These are phyloP conservation scores for Pyrenochaeta sp. DNA, from an alignment of 2,329 filamentous ascomycete species.

Conservation along the genomic window DNA sequence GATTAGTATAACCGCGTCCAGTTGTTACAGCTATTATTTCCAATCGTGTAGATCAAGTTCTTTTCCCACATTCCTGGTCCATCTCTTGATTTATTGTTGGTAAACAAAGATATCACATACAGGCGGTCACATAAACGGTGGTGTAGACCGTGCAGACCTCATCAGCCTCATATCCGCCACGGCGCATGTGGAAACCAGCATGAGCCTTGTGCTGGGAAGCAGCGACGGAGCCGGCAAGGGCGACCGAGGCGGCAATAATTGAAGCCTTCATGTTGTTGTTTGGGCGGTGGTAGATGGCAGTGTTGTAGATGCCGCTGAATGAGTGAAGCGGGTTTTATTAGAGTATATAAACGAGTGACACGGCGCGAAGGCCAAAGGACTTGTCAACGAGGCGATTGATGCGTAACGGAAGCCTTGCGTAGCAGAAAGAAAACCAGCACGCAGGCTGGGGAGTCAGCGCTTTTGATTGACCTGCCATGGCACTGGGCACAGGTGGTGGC, in stretches of 20 bases:
- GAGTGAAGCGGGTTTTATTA: conserved; percentile 76
- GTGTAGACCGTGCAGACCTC: conserved; percentile 80
- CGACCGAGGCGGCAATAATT: conserved; percentile 68
- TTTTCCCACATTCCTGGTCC: neutral
- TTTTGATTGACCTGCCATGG: conserved; percentile 41
- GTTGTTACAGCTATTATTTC: too few relatives aligned
- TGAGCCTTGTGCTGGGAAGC: conserved; percentile 71
- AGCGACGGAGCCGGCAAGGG: conserved; percentile 61
- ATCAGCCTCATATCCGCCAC: conserved; percentile 54
- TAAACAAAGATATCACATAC: conserved; percentile 55
- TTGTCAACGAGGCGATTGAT: conserved; percentile 43
- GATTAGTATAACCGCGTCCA: conserved; percentile 15
- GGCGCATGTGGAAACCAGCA: conserved; percentile 63
- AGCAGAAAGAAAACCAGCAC: conserved; percentile 23
- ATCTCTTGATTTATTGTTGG: neutral
- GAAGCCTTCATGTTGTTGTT: conserved; percentile 75
- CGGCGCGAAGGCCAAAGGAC: conserved; percentile 43
- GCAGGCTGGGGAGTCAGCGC: conserved; percentile 27
- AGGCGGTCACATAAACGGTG: conserved; percentile 53
- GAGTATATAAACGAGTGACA: conserved; percentile 44
- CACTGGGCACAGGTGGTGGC: conserved; percentile 17
- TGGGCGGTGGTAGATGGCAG: conserved; percentile 29
- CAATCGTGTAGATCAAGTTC: too few relatives aligned
- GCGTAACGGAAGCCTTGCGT: conserved; percentile 44
- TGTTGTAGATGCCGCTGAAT: conserved; percentile 78